Conservation (phyloP, 2,329 filamentous ascomycete genomes). For the Fusarium tricinctum region DNA sequence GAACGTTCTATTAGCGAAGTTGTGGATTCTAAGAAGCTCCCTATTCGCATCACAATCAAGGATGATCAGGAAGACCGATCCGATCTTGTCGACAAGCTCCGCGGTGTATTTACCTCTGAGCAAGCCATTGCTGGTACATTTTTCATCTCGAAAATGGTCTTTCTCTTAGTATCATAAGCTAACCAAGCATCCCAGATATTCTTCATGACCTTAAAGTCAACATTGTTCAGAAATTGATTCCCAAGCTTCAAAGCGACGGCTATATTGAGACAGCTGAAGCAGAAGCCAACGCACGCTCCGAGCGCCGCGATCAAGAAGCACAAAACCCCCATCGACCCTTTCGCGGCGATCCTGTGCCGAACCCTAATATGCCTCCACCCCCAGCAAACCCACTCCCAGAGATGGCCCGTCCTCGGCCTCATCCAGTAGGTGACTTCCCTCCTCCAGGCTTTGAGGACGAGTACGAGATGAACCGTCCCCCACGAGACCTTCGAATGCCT, state of each 20-base stretch:
- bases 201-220: constrained; percentile 79
- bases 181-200: constrained; percentile 63
- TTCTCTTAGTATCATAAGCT: background rate
- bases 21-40: constrained; percentile 71
- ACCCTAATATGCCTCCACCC: constrained; percentile 72
- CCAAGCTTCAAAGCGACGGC: constrained; percentile 81
- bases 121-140: constrained; percentile 69
- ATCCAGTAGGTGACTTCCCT: constrained; percentile 79
- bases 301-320: constrained; percentile 59
- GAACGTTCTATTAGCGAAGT: constrained; percentile 81
- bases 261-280: constrained; percentile 74
- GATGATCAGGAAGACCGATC: constrained; percentile 64
- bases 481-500: constrained; percentile 53
- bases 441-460: constrained; percentile 96
- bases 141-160: no score
- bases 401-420: constrained; percentile 69
- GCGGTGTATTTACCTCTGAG: constrained; percentile 79
- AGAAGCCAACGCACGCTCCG: constrained; percentile 58
- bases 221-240: constrained; percentile 87
- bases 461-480: constrained; percentile 80
- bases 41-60: constrained; percentile 67
- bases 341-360: constrained; percentile 65
- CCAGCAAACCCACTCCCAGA: constrained; percentile 74
- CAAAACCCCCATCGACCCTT: constrained; percentile 52
- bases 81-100: constrained; percentile 63